Evolutionary conservation across 2,329 filamentous ascomycete species (phyloP).

Genomic region (Trichoderma sp.): DNA sequence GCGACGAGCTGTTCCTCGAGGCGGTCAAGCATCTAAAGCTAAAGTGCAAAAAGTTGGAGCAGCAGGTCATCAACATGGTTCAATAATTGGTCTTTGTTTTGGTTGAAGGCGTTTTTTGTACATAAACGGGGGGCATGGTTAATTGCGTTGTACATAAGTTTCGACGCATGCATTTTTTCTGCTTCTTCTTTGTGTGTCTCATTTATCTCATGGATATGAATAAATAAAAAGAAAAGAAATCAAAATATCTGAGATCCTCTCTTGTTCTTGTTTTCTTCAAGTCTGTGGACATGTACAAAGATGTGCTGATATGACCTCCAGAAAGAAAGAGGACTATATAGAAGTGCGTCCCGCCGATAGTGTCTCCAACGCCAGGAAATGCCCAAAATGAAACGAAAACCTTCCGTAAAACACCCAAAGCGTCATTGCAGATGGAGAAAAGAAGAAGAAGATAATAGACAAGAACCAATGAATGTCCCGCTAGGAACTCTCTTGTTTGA

Average conservation of each 20-base stretch:
- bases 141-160: constrained; percentile 24
- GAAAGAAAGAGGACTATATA: background rate
- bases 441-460: background rate
- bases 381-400: constrained; percentile 20
- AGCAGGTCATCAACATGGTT: constrained; percentile 68
- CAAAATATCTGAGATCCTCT: constrained; percentile 9
- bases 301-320: constrained; percentile 27
- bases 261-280: background rate
- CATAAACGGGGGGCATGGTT: constrained; percentile 18
- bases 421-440: background rate
- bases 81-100: constrained; percentile 38
- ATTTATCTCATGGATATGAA: background rate
- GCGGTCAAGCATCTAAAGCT: constrained; percentile 80
- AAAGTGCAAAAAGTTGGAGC: constrained; percentile 76
- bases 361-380: constrained; percentile 34
- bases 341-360: background rate
- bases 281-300: background rate
- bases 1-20: constrained; percentile 91
- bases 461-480: background rate
- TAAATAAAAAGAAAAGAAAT: background rate
- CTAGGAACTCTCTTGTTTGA: constrained; percentile 35
- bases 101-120: constrained; percentile 14
- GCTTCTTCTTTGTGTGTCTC: constrained; percentile 29
- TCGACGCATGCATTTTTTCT: constrained; percentile 23
- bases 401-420: background rate